Percentiles rank a stretch among this genome's conserved stretches.
phyloP scores from a whole-genome alignment of 129 eudicot genomes.

The Smallanthus sonchifolius region DNA sequence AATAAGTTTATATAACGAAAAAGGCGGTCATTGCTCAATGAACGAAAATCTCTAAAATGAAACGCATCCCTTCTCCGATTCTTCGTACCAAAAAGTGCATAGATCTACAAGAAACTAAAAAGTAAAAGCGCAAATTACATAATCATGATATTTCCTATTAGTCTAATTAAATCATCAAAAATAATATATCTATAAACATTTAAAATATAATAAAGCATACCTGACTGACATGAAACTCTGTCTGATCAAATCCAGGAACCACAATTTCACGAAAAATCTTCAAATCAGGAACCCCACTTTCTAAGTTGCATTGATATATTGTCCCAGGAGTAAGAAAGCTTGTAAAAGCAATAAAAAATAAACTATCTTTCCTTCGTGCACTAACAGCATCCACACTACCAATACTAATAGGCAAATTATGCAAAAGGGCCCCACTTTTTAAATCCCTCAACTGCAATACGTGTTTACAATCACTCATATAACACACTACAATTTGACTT shows the following conservation, averaged over 20 bases:
- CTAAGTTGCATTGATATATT: slow-evolving; percentile 63
- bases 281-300: slow-evolving; percentile 60
- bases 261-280: slow-evolving; percentile 72
- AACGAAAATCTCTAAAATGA: not conserved
- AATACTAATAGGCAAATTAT: slow-evolving; percentile 68
- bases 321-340: slow-evolving; percentile 91
- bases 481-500: slow-evolving; percentile 57
- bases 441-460: slow-evolving; percentile 85
- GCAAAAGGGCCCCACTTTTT: slow-evolving; percentile 66
- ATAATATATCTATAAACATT: not conserved
- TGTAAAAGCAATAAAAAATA: slow-evolving; percentile 64
- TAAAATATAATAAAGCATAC: slow-evolving; percentile 23
- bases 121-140: not conserved
- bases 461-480: slow-evolving; percentile 87
- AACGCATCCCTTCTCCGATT: not conserved
- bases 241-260: slow-evolving; percentile 82
- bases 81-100: not conserved
- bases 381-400: slow-evolving; percentile 77
- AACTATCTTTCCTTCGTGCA: slow-evolving; percentile 63
- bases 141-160: not conserved
- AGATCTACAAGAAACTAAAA: not conserved
- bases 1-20: not conserved
- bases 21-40: not conserved
- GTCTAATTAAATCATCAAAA: not conserved
- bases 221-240: slow-evolving; percentile 71